Base-by-base conservation (phyloP, 2,329 filamentous ascomycete genomes). In the Apiospora malaysiana region DNA sequence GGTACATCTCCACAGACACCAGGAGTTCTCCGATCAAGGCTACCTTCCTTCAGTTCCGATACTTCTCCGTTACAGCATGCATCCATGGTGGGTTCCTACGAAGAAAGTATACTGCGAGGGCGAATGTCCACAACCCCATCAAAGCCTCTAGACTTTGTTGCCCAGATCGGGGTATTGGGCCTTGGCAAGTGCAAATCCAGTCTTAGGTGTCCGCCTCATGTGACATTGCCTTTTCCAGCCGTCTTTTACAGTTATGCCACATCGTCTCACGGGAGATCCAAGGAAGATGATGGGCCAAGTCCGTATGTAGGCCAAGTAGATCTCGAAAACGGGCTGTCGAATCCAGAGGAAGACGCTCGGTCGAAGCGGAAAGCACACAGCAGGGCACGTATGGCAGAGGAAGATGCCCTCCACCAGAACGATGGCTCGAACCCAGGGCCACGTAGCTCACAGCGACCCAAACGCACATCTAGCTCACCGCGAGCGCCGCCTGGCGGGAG, bases 111-210 rank as follows among this genome's bases (percentile, higher is more conserved):
- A 72, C 85, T 99, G 1, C 91, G 94, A 66, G 96, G 96, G 49
- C 90, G 96, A 73, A 99, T 99, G 96, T 98, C 96, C 40, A 98
- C 95, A 1, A 96, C 92, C 2, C 95, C 96, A 0, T 98, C 95
- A 0, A 95, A 93, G 74, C 95, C 96, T 7, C 85, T 99, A 7
- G 92, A 97, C 74, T 99, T 99, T 78, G 88, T 97, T 7, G 96
- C 96, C 40, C 94, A 98, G 79, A 98, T 99, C 71, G 96, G 96
- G 27, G 96, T 98, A 0, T 85, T 98, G 21, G 96, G 95, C 12
- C 91, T 92, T 75, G 95, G 95, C 9, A 92, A 95, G 75, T 98
- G 95, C 85, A 97, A 95, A 80, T 83, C 94, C 1, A 95, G 88
- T 75, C 85, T 98, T 23, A 90, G 90, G 72, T 98, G 96, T 77